Conservation (phyloP, 352 stramenopile genomes). For the Pythium rhizo-oryzae region DNA sequence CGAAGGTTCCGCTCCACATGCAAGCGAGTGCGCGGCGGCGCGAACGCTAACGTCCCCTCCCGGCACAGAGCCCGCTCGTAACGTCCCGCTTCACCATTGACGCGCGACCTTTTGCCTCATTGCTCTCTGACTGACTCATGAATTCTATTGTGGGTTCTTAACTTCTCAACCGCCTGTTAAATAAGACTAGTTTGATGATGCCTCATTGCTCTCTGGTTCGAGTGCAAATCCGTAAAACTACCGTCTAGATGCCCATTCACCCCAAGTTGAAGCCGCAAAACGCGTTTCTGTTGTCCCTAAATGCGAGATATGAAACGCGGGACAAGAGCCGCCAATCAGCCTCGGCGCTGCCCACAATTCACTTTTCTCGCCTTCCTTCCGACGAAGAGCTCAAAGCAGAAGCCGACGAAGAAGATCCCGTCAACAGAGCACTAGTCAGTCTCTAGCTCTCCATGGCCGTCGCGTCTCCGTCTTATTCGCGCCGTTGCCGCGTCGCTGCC, state of each 20-base stretch:
- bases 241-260: too few species aligned
- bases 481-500: not conserved
- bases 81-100: not conserved
- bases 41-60: not conserved
- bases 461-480: not conserved
- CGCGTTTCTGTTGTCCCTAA: not conserved
- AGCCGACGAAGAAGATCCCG: not conserved
- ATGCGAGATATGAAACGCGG: not conserved
- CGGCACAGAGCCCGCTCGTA: not conserved
- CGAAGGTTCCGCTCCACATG: not conserved
- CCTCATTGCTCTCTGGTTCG: too few species aligned
- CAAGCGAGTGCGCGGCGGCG: too few species aligned
- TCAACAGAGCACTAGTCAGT: not conserved
- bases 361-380: not conserved
- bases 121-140: too few species aligned
- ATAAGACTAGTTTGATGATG: too few species aligned
- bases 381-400: too few species aligned
- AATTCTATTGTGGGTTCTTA: too few species aligned
- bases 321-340: conserved; percentile 1
- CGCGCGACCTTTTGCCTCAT: too few species aligned
- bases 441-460: not conserved
- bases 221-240: too few species aligned
- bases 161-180: too few species aligned
- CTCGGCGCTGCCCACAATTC: not conserved
- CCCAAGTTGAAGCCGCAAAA: too few species aligned